A percentile compares a stretch with the other conserved stretches of the same genome.
Evolutionary conservation across 163 green algal genomes (phyloP).

Genomic region (Chlorella variabilis): DNA sequence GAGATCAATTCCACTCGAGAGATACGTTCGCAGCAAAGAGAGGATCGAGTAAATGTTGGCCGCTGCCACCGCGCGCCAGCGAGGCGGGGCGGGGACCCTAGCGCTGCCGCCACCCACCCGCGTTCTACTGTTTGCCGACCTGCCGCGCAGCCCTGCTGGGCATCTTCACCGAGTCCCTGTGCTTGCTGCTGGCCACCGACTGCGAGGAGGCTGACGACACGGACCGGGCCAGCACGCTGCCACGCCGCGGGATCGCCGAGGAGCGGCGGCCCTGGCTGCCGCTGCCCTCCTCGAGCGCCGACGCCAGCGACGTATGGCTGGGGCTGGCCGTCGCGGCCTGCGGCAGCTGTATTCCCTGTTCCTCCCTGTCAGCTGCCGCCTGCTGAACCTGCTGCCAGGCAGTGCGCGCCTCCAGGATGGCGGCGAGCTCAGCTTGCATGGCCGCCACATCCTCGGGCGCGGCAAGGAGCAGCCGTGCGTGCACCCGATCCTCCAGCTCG

Average conservation of each 20-base stretch:
- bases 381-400: background rate
- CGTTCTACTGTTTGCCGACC: background rate
- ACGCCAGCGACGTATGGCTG: too few species aligned
- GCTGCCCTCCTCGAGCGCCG: too few species aligned
- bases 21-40: too few species aligned
- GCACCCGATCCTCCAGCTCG: slow-evolving; percentile 1
- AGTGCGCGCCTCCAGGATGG: background rate
- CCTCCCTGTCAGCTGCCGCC: background rate
- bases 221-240: background rate
- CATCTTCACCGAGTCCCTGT: background rate
- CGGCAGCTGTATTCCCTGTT: background rate
- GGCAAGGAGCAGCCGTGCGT: background rate
- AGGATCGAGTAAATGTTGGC: too few species aligned
- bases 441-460: background rate
- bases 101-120: too few species aligned
- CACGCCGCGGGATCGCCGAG: too few species aligned
- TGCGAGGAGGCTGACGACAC: background rate
- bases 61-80: too few species aligned
- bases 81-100: too few species aligned
- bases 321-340: background rate
- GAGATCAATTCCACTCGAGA: too few species aligned
- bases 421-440: background rate
- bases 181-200: background rate
- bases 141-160: background rate
- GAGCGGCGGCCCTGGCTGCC: too few species aligned